Evolutionary conservation across 192 early-diverging fungal species (phyloP), one percentile per base, ranked within the genome.

Genomic region (Phycomyces nitens): DNA sequence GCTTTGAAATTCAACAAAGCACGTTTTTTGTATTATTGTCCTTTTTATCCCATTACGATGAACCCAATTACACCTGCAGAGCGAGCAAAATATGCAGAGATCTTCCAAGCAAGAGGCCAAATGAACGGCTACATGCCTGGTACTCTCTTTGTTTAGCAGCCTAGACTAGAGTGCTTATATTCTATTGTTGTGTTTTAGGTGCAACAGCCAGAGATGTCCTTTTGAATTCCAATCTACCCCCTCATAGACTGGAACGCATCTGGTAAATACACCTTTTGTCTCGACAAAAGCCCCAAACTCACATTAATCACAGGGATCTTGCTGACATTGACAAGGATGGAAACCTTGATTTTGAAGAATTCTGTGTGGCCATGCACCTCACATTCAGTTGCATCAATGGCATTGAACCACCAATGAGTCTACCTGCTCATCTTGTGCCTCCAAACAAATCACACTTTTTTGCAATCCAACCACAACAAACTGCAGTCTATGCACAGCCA

Each of bases 311-410:
- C 54, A 84, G 83, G 83, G 87, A 92, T 69, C 80, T 92, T 29
- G 83, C 88, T 20, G 91, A 92, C 58, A 92, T 92, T 55, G 91
- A 92, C 74, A 85, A 86, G 56, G 91, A 92, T 69, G 89, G 91
- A 4, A 79, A 82, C 26, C 81, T 92, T 56, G 91, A 92, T 70
- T 85, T 91, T 70, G 91, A 92, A 64, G 91, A 92, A 73, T 92
- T 91, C 68, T 85, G 87, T 66, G 72, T 92, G 56, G 89, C 91
- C 16, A 81, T 89, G 67, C 88, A 86, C 69, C 77, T 92, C n/a
- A 82, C 88, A 4, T 91, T 89, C 59, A 84, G 80, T 18, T 67
- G 86, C n/a, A 80, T 89, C 49, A 78, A 82, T 61, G 76, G 78
- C 21, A 9, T 71, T 24, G 74, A 80, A 20, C 69, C 86, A 15